A percentile compares a stretch with the other conserved stretches of the same genome.
These are phyloP conservation scores for Jimgerdemannia lactiflua DNA, from an alignment of 192 early-diverging fungal species.

Conservation along the genomic window DNA sequence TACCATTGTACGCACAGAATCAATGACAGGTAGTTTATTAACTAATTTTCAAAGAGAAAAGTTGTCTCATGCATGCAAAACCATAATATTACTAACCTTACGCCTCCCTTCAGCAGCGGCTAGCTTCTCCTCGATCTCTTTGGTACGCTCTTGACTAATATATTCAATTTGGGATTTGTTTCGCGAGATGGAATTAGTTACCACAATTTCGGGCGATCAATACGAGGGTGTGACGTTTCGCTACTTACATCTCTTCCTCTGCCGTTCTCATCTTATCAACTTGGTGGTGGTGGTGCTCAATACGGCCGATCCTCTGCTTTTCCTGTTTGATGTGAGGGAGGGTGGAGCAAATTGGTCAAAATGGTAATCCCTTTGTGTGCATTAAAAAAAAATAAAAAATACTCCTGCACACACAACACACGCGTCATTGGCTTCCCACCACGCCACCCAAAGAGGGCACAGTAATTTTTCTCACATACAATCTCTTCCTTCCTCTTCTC, in stretches of 20 bases:
- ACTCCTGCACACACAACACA: no score
- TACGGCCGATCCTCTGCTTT: neutral
- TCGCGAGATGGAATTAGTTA: no score
- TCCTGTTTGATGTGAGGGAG: neutral
- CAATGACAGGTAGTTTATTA: neutral
- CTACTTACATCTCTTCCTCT: neutral
- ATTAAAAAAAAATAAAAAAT: neutral
- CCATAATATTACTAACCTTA: neutral
- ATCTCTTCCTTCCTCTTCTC: neutral
- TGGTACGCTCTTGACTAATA: neutral
- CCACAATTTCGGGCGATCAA: no score
- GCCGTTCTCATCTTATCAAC: neutral
- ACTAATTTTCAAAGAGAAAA: no score
- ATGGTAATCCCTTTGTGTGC: neutral
- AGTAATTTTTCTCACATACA: neutral
- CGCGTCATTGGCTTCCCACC: no score
- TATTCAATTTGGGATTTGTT: neutral
- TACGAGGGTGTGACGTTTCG: neutral
- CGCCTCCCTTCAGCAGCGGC: neutral
- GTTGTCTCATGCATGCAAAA: no score
- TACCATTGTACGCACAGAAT: neutral
- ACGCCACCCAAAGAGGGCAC: no score
- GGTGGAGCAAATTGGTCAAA: neutral
- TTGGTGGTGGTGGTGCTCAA: neutral
- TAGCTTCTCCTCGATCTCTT: neutral